Percentiles rank a stretch among this genome's conserved stretches.
Evolutionary conservation across 192 early-diverging fungal species (phyloP).

Genomic region (Dimargaris verticillata): DNA sequence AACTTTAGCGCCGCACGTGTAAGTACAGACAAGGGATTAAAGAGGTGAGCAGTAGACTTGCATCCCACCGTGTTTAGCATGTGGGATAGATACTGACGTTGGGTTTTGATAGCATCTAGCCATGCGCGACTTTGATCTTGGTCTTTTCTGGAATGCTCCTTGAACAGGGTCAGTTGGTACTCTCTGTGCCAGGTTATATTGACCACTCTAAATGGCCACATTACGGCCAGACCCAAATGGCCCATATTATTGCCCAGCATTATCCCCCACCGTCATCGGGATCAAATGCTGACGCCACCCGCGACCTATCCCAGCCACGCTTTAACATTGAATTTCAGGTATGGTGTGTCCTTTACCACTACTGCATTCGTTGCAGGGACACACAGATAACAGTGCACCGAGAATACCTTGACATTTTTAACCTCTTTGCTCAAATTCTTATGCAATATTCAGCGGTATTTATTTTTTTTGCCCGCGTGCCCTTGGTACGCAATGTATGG

Average conservation of each 20-base stretch:
- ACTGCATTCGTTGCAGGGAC: not conserved
- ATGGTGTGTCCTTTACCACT: not conserved
- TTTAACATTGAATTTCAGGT: not conserved
- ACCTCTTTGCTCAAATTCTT: too few species aligned
- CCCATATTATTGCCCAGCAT: not conserved
- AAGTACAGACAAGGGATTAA: not conserved
- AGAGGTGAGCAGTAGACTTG: too few species aligned
- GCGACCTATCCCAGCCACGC: not conserved
- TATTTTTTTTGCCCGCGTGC: too few species aligned
- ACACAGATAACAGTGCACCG: not conserved
- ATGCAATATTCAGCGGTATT: too few species aligned
- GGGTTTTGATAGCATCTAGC: too few species aligned
- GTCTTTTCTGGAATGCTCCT: too few species aligned
- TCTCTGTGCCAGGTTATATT: constrained; percentile 2
- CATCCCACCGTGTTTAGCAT: too few species aligned
- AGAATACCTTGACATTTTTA: not conserved
- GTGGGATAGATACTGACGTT: too few species aligned
- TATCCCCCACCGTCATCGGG: too few species aligned
- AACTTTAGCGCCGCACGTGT: not conserved
- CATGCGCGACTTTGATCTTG: too few species aligned
- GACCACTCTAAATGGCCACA: too few species aligned
- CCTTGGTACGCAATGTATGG: too few species aligned
- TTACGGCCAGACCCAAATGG: constrained; percentile 3
- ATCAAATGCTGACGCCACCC: not conserved
- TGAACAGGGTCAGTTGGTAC: not conserved